Conservation (phyloP, 768 basidiomycete genomes). For the Kwoniella shandongensis region DNA sequence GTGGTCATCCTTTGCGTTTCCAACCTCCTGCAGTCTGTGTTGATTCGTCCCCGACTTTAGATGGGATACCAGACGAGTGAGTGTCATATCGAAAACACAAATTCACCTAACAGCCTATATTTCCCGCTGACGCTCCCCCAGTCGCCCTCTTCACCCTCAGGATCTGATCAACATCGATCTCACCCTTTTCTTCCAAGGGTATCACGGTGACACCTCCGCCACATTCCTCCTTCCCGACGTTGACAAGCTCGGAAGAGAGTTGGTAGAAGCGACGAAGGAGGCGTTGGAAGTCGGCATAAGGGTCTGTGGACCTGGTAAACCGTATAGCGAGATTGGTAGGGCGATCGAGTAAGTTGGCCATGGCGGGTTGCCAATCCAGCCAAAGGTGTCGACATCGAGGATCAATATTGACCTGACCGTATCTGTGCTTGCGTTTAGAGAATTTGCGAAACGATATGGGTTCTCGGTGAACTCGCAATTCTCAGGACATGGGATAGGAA, state of each 20-base stretch:
- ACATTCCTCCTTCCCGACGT: constrained; percentile 81
- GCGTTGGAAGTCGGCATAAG: constrained; percentile 71
- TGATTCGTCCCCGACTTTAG: constrained; percentile 14
- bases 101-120: too few species aligned
- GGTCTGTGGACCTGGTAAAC: constrained; percentile 70
- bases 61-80: constrained; percentile 90
- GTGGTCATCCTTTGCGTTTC: constrained; percentile 8
- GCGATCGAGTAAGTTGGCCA: constrained; percentile 63
- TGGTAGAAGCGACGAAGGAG: constrained; percentile 64
- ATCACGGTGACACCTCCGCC: constrained; percentile 84
- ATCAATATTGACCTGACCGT: neutral
- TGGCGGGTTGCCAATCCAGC: too few species aligned
- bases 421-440: constrained; percentile 17
- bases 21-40: neutral
- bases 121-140: too few species aligned
- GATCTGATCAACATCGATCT: constrained; percentile 89
- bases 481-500: constrained; percentile 84
- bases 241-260: constrained; percentile 67
- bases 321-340: constrained; percentile 68
- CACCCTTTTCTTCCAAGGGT: constrained; percentile 77
- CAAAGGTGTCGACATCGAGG: neutral
- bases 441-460: constrained; percentile 47
- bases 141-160: constrained; percentile 74
- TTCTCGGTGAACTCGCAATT: constrained; percentile 72
- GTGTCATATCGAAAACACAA: too few species aligned